Evolutionary conservation across 2,329 filamentous ascomycete genomes (phyloP), one percentile per base, ranked within the genome.

Genomic region (Penicillium nordicum): DNA sequence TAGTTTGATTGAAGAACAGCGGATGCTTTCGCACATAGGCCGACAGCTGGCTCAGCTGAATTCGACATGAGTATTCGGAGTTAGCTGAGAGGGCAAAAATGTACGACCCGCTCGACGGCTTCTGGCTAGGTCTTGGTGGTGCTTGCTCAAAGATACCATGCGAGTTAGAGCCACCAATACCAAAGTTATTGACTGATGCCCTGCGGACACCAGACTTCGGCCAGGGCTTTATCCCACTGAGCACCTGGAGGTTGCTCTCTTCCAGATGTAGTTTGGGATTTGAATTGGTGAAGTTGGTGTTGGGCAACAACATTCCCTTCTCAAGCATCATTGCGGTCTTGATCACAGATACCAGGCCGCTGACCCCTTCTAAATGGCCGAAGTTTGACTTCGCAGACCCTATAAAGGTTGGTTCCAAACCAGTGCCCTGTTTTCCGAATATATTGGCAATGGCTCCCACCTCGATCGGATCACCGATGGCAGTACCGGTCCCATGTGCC

Each of bases 281-380:
- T 2, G 64, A 63, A 36, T 64, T 63, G 10, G 63, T 44, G 44
- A 69, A 70, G 37, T 63, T 57, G 16, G 62, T 56, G 34, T 69
- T 67, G 14, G 62, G 62, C 18, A 68, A 58, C 12, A 69, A 40
- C 5, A 64, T 48, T 0, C 60, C 59, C 8, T 64, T 63, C 25
- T 69, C 61, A 12, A 70, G 53, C 23, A 66, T 60, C 58, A 69
- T 55, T 7, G 62, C 59, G 1, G 63, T 55, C 57, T 73, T 73
- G 27, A 72, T 70, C 5, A 73, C 46, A 12, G 67, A 64, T 10
- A 61, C 68, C 38, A 65, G 64, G n/a, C 55, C 71, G 60, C 47
- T 72, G 1, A 58, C 58, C 41, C 62, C 47, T 41, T 55, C 46
- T 27, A 38, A 18, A 41, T 55, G 53, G 6, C 53, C 53, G 5